Conservation (phyloP, 768 basidiomycete genomes). For the Harrya chromipes region DNA sequence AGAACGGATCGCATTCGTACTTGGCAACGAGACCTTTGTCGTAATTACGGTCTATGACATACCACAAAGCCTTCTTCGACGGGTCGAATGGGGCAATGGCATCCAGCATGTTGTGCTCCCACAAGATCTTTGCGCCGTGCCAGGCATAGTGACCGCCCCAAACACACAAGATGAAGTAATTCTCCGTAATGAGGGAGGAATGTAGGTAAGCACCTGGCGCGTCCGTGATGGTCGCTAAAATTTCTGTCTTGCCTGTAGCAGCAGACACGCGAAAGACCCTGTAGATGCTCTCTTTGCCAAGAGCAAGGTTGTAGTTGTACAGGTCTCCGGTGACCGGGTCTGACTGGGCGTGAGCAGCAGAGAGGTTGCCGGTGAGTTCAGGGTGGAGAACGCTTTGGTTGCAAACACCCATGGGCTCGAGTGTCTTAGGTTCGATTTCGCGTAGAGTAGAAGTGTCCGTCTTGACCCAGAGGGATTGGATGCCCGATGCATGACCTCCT, state of each 20-base stretch:
- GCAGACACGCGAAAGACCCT: conserved; percentile 36
- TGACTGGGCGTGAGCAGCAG: conserved; percentile 38
- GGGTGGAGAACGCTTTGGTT: conserved; percentile 31
- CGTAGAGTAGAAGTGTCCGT: conserved; percentile 30
- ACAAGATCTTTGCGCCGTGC: conserved; percentile 28
- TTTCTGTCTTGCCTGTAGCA: conserved; percentile 29
- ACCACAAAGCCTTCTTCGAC: conserved; percentile 32
- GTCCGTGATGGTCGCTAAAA: conserved; percentile 36
- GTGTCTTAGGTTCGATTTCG: conserved; percentile 35
- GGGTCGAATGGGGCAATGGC: conserved; percentile 33
- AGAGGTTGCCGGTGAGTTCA: conserved; percentile 31
- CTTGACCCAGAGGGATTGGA: conserved; percentile 31
- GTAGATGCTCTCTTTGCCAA: conserved; percentile 30
- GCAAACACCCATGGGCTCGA: conserved; percentile 33
- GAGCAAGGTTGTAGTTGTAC: conserved; percentile 34
- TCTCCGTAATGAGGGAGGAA: conserved; percentile 36
- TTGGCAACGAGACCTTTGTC: conserved; percentile 36
- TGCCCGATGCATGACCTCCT: conserved; percentile 23
- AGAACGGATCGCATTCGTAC: conserved; percentile 37
- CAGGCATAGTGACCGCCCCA: conserved; percentile 32
- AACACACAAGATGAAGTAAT: conserved; percentile 35
- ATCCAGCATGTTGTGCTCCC: conserved; percentile 33
- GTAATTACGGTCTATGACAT: conserved; percentile 36
- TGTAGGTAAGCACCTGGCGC: conserved; percentile 40
- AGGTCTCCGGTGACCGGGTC: conserved; percentile 35